These are phyloP conservation scores for Arthroderma sp. DNA, from an alignment of 2,329 filamentous ascomycete species.

Conservation along the genomic window DNA sequence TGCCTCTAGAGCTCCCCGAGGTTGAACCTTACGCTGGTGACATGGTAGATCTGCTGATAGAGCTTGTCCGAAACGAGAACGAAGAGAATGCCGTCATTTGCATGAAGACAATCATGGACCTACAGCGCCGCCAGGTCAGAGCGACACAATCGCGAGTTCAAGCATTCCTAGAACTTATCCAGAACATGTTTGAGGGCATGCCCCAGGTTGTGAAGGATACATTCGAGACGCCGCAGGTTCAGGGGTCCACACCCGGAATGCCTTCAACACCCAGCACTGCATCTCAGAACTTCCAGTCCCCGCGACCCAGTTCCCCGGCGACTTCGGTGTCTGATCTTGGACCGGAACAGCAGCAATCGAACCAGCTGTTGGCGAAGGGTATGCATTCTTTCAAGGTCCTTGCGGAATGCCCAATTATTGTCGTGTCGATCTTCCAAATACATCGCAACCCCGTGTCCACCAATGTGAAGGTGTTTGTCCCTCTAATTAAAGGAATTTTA, in stretches of 20 bases:
- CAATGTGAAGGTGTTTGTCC: slow-evolving; percentile 86
- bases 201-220: slow-evolving; percentile 90
- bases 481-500: slow-evolving; percentile 82
- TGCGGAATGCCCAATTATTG: slow-evolving; percentile 95
- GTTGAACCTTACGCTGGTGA: slow-evolving; percentile 82
- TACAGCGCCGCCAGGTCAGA: slow-evolving; percentile 85
- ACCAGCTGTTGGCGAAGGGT: slow-evolving; percentile 70
- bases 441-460: slow-evolving; percentile 66
- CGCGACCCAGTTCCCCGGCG: slow-evolving; percentile 78
- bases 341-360: slow-evolving; percentile 69
- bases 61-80: slow-evolving; percentile 79
- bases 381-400: slow-evolving; percentile 99
- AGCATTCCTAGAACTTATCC: slow-evolving; percentile 77
- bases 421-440: slow-evolving; percentile 94
- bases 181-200: slow-evolving; percentile 93
- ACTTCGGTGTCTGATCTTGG: slow-evolving; percentile 70
- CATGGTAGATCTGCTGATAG: slow-evolving; percentile 81
- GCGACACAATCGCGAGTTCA: slow-evolving; percentile 72
- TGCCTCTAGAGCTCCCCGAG: slow-evolving; percentile 64
- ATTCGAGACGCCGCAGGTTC: slow-evolving; percentile 57
- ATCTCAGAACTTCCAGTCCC: slow-evolving; percentile 65
- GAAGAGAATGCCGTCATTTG: slow-evolving; percentile 98
- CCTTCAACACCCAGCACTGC: slow-evolving; percentile 42
- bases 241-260: slow-evolving; percentile 41
- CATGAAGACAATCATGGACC: slow-evolving; percentile 95